Base-by-base conservation (phyloP, 371 early-diverging fungal genomes). In the Blakeslea trispora region DNA sequence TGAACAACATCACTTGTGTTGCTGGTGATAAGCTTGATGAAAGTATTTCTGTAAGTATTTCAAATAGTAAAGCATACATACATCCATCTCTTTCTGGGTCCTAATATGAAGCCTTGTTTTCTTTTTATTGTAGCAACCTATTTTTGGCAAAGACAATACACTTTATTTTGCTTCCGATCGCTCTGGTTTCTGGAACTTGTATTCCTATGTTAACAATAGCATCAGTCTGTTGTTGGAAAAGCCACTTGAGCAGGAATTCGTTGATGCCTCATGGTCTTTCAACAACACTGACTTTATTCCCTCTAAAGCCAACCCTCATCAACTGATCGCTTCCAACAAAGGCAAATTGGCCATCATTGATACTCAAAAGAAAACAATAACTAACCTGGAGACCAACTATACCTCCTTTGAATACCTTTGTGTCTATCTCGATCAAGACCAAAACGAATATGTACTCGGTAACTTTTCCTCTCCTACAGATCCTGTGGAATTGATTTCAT, bases 111-210 rank as follows among this genome's bases (percentile, higher is more conserved):
- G n/a, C n/a, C n/a, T n/a, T n/a, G n/a, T n/a, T n/a, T 52, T 1
- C n/a, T 19, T 44, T 19, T 3, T 11, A 21, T 15, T 74, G n/a
- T n/a, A 84, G 69, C 84, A 87, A 77, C 84, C 85, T 21, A 68
- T 77, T 0, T 91, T 85, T 57, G 84, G 79, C 28, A 56, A 54
- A 0, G 81, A 81, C 44, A 81, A 81, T 1, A 71, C 75, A 0
- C 66, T 91, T 19, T 87, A 84, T 59, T 88, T 88, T 63, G 69
- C 81, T 9, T 82, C 77, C 15, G 91, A 91, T 65, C 76, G 87
- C 28, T 69, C 83, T 1, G 86, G 87, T 4, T 91, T 83, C 64
- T 90, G 89, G 87, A 89, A 88, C 56, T 59, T 88, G 4, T 85
- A 88, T 66, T 69, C 73, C 9, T 75, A 78, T 50, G 62, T 68